Evolutionary conservation across 352 stramenopile genomes (phyloP), one percentile per base, ranked within the genome.

Genomic region (Globisporangium alternatum): DNA sequence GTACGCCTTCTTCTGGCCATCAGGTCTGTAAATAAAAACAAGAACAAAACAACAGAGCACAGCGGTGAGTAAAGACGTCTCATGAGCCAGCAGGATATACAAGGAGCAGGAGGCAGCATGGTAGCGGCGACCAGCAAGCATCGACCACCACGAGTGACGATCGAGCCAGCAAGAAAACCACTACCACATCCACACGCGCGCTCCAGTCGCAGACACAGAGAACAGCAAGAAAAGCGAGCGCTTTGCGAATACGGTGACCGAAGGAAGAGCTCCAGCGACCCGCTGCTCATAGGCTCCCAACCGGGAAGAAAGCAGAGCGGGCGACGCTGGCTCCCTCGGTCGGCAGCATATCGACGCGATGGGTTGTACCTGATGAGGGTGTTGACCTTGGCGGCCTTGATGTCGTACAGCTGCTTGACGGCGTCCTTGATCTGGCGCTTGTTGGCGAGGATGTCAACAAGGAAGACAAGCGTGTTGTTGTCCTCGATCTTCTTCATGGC

Each of bases 401-500:
- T 99, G 72, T 99, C 96, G 92, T 99, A 99, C 52, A 99, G 86
- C 76, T 98, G 91, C 87, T 99, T 98, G 51, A 99, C 96, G 61
- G 98, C 97, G 66, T 98, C 86, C 93, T 99, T 99, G 89, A 99
- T 99, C 91, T 99, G 98, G 69, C 97, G 93, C 95, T 99, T 99
- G 93, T 99, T 99, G 71, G 98, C 88, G 70, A 97, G 94, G 60
- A 99, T 89, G 76, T 99, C 97, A 55, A 99, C 97, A 74, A 99
- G 98, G 89, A 99, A 99, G 68, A 99, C 98, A 72, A 99, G 93
- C 72, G 98, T 99, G 93, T 99, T 99, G 92, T 98, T 98, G 84
- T 99, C 97, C 76, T 99, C 98, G 70, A 99, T 99, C 83, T 99
- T 99, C 88, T 99, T 99, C 98, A 99, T 99, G 64, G 98, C 98